phyloP scores from a whole-genome alignment of 1,284 basidiomycete genomes.

The Ustilago bromivora region DNA sequence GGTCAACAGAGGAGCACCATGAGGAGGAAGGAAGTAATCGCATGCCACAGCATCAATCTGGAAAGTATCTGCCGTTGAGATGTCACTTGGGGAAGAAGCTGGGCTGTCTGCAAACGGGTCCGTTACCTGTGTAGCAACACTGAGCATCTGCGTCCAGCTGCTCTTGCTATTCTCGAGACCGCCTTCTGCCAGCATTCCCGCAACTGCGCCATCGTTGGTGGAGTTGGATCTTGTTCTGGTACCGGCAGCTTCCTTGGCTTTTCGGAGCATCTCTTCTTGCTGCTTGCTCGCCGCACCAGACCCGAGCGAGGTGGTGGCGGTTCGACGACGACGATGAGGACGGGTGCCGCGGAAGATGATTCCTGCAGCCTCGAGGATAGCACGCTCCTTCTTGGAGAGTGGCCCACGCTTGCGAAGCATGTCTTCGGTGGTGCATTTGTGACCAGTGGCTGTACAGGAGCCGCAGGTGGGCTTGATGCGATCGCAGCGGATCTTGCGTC shows the following conservation, averaged over 20 bases:
- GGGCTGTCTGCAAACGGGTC: conserved; percentile 47
- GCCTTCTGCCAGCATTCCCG: background rate
- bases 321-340: conserved; percentile 45
- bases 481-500: conserved; percentile 54
- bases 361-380: conserved; percentile 48
- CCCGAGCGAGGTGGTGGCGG: conserved; percentile 40
- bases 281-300: conserved; percentile 46
- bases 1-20: conserved; percentile 5
- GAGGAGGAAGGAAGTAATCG: conserved; percentile 22
- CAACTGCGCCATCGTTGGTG: conserved; percentile 29
- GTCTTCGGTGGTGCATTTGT: conserved; percentile 55
- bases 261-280: conserved; percentile 37
- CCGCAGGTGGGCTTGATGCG: conserved; percentile 55
- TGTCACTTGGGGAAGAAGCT: conserved; percentile 32
- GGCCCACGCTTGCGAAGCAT: conserved; percentile 56
- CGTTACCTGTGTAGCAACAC: conserved; percentile 31
- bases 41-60: conserved; percentile 45
- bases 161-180: conserved; percentile 20
- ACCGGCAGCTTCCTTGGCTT: conserved; percentile 35
- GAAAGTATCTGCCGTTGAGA: conserved; percentile 34
- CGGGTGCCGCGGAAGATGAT: conserved; percentile 52
- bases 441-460: conserved; percentile 34
- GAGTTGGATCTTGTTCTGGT: conserved; percentile 37
- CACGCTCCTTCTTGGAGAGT: conserved; percentile 50
- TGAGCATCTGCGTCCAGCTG: conserved; percentile 53